These are phyloP conservation scores for Cordyceps cateniannulata DNA, from an alignment of 2,329 filamentous ascomycete genomes.

Conservation along the genomic window DNA sequence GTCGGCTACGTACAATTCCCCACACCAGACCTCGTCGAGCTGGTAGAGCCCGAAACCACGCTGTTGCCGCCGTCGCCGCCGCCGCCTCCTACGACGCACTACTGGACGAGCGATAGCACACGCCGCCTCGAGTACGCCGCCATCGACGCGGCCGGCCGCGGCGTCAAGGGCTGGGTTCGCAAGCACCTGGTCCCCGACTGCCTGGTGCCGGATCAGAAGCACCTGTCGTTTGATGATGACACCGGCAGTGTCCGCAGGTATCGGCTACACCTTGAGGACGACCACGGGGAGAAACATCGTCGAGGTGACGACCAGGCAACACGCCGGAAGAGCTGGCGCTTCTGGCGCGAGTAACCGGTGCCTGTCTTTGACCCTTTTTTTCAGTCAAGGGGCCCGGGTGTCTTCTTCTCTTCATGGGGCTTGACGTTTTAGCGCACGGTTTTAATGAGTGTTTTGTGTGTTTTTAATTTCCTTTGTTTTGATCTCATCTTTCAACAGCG, in stretches of 20 bases:
- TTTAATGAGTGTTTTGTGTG: slow-evolving; percentile 2
- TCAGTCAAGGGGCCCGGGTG: too few species aligned
- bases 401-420: background rate
- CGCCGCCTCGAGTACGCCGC: slow-evolving; percentile 59
- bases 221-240: slow-evolving; percentile 55
- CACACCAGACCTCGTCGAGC: slow-evolving; percentile 32
- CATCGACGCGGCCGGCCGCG: slow-evolving; percentile 55
- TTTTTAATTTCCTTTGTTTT: slow-evolving; percentile 7
- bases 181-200: slow-evolving; percentile 54
- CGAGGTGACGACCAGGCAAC: background rate
- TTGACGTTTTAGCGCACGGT: background rate
- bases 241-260: slow-evolving; percentile 58
- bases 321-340: slow-evolving; percentile 14
- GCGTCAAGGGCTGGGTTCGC: slow-evolving; percentile 54
- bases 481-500: slow-evolving; percentile 10
- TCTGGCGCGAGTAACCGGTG: slow-evolving; percentile 14
- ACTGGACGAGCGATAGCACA: slow-evolving; percentile 60
- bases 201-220: slow-evolving; percentile 45
- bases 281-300: slow-evolving; percentile 24
- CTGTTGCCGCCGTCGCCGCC: slow-evolving; percentile 28
- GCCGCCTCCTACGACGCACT: slow-evolving; percentile 55
- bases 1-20: slow-evolving; percentile 46
- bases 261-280: slow-evolving; percentile 49
- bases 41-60: slow-evolving; percentile 17
- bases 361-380: background rate